These are phyloP conservation scores for Ceratocystis huliohia DNA, from an alignment of 2,329 filamentous ascomycete species.

Conservation along the genomic window DNA sequence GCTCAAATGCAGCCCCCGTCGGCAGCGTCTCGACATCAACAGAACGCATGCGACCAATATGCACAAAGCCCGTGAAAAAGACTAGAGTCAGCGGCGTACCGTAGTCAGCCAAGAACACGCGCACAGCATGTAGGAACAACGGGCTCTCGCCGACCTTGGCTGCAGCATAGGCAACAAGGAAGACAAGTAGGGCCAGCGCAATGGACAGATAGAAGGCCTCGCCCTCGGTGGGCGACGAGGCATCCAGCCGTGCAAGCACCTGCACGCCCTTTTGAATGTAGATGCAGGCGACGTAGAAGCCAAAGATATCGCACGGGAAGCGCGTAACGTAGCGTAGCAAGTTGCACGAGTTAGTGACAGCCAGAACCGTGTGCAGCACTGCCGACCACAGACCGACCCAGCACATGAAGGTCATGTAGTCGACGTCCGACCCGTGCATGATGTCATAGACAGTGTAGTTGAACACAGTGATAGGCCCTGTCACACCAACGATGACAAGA, in stretches of 20 bases:
- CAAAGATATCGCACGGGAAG: slow-evolving; percentile 88
- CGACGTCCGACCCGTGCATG: slow-evolving; percentile 59
- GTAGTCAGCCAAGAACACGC: slow-evolving; percentile 81
- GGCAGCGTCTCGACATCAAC: slow-evolving; percentile 60
- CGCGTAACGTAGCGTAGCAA: slow-evolving; percentile 78
- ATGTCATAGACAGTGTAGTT: slow-evolving; percentile 93
- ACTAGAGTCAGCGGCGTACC: slow-evolving; percentile 70
- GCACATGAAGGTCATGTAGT: slow-evolving; percentile 82
- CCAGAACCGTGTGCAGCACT: slow-evolving; percentile 72
- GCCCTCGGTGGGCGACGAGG: background rate
- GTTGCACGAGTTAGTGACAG: slow-evolving; percentile 77
- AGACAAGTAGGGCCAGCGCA: slow-evolving; percentile 61
- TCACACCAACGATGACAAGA: slow-evolving; percentile 81
- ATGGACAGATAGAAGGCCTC: slow-evolving; percentile 68
- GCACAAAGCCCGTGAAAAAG: slow-evolving; percentile 83
- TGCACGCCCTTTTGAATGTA: slow-evolving; percentile 87
- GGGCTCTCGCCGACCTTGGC: slow-evolving; percentile 57
- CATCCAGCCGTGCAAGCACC: slow-evolving; percentile 57
- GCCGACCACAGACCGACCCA: slow-evolving; percentile 86
- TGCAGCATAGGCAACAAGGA: slow-evolving; percentile 62
- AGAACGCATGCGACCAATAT: slow-evolving; percentile 67
- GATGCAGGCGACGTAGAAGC: slow-evolving; percentile 85
- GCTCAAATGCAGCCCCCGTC: slow-evolving; percentile 64
- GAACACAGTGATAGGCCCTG: slow-evolving; percentile 83
- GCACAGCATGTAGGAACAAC: slow-evolving; percentile 60